phyloP scores from a whole-genome alignment of 768 basidiomycete species.

The Leucocoprinus sp. region DNA sequence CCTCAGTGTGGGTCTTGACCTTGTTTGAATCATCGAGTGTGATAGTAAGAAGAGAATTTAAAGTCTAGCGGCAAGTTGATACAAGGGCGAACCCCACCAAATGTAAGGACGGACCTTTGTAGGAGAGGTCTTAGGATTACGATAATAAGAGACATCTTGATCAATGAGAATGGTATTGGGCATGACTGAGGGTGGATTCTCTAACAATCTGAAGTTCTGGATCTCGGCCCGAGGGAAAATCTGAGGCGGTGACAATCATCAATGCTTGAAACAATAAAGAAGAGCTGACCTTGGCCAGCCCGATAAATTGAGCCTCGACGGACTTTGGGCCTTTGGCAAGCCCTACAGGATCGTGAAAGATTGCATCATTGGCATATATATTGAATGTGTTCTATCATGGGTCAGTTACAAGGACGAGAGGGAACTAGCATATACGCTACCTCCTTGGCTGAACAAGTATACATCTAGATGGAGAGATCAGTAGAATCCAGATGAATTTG shows the following conservation, averaged over 20 bases:
- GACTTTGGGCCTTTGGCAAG: constrained; percentile 32
- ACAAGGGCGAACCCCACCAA: too few species aligned
- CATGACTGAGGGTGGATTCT: constrained; percentile 30
- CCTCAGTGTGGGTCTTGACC: constrained; percentile 32
- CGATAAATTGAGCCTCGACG: constrained; percentile 37
- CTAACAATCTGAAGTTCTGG: constrained; percentile 30
- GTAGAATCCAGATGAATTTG: not conserved
- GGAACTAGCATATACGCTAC: constrained; percentile 15
- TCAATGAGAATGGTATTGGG: constrained; percentile 34
- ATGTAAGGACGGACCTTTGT: constrained; percentile 26
- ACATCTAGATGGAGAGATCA: constrained; percentile 19
- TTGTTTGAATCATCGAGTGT: constrained; percentile 29
- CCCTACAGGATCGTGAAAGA: constrained; percentile 40
- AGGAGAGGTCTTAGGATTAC: constrained; percentile 27
- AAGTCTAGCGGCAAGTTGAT: constrained; percentile 16
- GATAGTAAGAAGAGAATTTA: constrained; percentile 36
- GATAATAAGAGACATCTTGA: constrained; percentile 39
- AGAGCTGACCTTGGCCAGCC: constrained; percentile 28
- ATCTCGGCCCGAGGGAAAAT: constrained; percentile 36
- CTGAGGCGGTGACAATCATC: constrained; percentile 16
- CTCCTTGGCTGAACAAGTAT: constrained; percentile 29
- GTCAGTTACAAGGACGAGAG: not conserved
- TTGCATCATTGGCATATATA: constrained; percentile 31
- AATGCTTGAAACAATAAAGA: not conserved
- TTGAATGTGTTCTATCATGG: constrained; percentile 29